Conservation (phyloP, 768 basidiomycete species). For the Agaricus blazei region DNA sequence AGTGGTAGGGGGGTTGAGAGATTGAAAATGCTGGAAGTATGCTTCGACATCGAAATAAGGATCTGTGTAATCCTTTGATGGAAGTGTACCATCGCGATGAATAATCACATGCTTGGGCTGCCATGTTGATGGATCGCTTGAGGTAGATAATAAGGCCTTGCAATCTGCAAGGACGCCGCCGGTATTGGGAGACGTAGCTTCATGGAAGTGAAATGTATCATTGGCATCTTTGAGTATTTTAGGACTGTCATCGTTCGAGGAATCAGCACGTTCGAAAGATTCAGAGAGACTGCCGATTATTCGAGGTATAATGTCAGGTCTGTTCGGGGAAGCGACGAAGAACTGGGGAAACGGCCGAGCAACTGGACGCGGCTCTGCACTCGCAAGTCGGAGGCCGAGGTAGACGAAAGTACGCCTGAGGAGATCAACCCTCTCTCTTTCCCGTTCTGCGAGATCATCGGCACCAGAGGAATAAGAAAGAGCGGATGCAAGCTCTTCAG, state of each 20-base stretch:
- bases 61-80: conserved; percentile 41
- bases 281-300: conserved; percentile 30
- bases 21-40: conserved; percentile 54
- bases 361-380: conserved; percentile 18
- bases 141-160: conserved; percentile 11
- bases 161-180: conserved; percentile 20
- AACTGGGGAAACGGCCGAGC: conserved; percentile 55
- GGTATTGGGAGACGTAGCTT: conserved; percentile 25
- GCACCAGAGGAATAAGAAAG: conserved; percentile 1
- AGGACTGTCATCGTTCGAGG: conserved; percentile 14
- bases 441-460: not conserved
- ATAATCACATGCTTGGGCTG: conserved; percentile 53
- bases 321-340: conserved; percentile 41
- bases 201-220: conserved; percentile 66
- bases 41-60: conserved; percentile 66
- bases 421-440: conserved; percentile 12
- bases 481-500: conserved; percentile 13
- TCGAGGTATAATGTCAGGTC: conserved; percentile 32
- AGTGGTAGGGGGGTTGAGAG: conserved; percentile 20
- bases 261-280: conserved; percentile 23
- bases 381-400: conserved; percentile 33
- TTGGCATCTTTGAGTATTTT: conserved; percentile 53
- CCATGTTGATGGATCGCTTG: conserved; percentile 27
- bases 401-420: conserved; percentile 27
- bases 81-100: conserved; percentile 41